A percentile compares a stretch with the other conserved stretches of the same genome.
Conservation (phyloP, 345 rosid genomes). For the Salix purpurea region DNA sequence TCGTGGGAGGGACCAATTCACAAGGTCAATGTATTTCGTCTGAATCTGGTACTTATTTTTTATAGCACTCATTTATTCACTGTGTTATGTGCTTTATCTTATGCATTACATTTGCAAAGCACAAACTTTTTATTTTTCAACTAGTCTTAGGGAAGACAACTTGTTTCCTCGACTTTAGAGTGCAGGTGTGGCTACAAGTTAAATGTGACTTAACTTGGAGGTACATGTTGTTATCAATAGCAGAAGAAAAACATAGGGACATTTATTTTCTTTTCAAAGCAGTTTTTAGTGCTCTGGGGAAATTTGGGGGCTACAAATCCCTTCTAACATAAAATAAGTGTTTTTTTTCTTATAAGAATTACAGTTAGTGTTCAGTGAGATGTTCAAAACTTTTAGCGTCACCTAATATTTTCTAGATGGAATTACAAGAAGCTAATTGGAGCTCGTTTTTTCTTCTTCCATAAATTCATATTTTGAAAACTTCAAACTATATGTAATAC, state of each 20-base stretch:
- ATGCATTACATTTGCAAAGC: not conserved
- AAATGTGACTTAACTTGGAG: not conserved
- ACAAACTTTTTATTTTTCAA: not conserved
- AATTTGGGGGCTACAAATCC: not conserved
- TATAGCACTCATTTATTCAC: not conserved
- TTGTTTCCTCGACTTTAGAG: not conserved
- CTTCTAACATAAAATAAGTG: not conserved
- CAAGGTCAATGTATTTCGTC: slow-evolving; percentile 40
- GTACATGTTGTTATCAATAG: not conserved
- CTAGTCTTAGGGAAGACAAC: not conserved
- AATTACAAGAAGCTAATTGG: not conserved
- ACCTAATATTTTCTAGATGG: not conserved
- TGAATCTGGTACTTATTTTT: slow-evolving; percentile 34
- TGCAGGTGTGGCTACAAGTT: not conserved
- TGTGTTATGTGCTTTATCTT: not conserved
- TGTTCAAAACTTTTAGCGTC: not conserved
- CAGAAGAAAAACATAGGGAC: not conserved
- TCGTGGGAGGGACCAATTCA: slow-evolving; percentile 29
- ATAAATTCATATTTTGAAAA: not conserved
- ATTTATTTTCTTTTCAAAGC: not conserved
- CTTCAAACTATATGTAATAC: not conserved
- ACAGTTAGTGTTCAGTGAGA: not conserved
- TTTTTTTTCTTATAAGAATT: not conserved
- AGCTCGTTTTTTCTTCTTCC: not conserved
- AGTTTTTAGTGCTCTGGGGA: not conserved